Evolutionary conservation across 108 stramenopile genomes (phyloP), one percentile per base, ranked within the genome.

Genomic region (Nannochloropsis gaditana): DNA sequence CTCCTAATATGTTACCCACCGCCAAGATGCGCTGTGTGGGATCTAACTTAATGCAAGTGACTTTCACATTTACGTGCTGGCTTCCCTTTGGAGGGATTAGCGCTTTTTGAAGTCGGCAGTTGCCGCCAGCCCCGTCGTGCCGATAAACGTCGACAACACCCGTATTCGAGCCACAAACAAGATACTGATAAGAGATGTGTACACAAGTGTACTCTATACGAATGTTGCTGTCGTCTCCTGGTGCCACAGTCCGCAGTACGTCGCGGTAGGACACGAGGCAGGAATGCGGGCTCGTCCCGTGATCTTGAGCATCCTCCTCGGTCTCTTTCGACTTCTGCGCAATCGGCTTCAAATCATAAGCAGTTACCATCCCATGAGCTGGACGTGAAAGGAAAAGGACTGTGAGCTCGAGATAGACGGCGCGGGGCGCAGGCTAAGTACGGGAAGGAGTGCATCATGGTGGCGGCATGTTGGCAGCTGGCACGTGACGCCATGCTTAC

Each of bases 131-230:
- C 59, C 59, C 59, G 6, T 73, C 59, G 59, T 73, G 59, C 59
- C 59, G 19, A n/a, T 73, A 73, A n/a, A 73, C n/a, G 59, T 73
- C 59, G 19, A 73, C 59, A 6, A 73, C 59, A 4, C 59, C 59
- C 59, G 59, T 73, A n/a, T 73, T 73, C 19, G 59, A 73, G 59
- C 59, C 59, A n/a, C 59, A 73, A n/a, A 73, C 59, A 15, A 73
- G 59, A 6, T 73, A 73, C 2, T 3, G 19, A 73, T n/a, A n/a
- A n/a, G 59, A 15, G 4, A 73, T n/a, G n/a, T 73, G 59, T n/a
- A 73, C 59, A 73, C 59, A 73, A n/a, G 59, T 73, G n/a, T 73
- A 73, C 59, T 73, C 59, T 15, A 73, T 2, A 73, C 59, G 59
- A 73, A 73, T 73, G 6, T n/a, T 73, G 59, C n/a, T n/a, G 59